Conservation (phyloP, 192 early-diverging fungal genomes). For the Gonapodya prolifera region DNA sequence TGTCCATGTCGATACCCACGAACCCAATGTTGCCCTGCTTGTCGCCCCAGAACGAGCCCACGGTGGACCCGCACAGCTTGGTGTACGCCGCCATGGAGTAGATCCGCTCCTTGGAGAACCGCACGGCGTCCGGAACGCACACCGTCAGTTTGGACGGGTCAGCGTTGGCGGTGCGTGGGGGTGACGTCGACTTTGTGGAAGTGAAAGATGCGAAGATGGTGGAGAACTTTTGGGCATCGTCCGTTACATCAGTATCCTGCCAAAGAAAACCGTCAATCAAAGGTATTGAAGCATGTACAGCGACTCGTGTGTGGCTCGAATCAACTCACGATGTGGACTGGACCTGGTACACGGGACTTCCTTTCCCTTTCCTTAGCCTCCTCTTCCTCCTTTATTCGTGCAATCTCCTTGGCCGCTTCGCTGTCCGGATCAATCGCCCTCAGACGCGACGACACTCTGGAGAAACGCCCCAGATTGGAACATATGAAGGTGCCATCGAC, state of each 20-base stretch:
- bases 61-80: not conserved
- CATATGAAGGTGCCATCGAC: not conserved
- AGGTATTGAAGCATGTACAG: too few relatives aligned
- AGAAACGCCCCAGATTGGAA: too few relatives aligned
- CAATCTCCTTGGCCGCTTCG: not conserved
- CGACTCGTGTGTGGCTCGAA: too few relatives aligned
- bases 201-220: not conserved
- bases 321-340: not conserved
- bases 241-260: not conserved
- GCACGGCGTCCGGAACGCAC: not conserved
- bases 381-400: not conserved
- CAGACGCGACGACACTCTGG: not conserved
- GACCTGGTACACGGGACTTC: not conserved
- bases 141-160: not conserved
- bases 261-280: too few relatives aligned
- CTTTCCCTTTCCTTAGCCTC: not conserved
- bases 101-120: not conserved
- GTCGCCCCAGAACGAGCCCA: not conserved
- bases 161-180: not conserved
- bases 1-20: not conserved
- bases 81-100: constrained; percentile 1
- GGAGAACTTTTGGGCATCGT: not conserved
- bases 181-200: not conserved
- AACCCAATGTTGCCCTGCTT: constrained; percentile 1
- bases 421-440: not conserved